These are phyloP conservation scores for Nakazawaea wickerhamii DNA, from an alignment of 805 yeast genomes.

Conservation along the genomic window DNA sequence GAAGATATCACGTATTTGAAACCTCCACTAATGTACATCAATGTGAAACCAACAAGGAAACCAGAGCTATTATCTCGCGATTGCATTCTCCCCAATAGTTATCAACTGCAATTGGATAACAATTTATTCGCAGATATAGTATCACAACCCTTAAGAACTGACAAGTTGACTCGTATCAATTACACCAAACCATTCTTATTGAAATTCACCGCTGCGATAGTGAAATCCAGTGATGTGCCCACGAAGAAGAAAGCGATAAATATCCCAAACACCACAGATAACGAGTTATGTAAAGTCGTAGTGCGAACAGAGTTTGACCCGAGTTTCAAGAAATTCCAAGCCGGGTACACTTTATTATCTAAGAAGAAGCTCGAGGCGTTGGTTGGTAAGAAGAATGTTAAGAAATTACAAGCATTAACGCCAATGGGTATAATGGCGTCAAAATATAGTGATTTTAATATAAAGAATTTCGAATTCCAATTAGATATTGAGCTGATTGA, in stretches of 20 bases:
- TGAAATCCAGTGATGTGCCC: background rate
- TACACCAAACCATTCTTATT: background rate
- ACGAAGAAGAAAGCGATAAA: background rate
- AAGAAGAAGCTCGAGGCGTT: background rate
- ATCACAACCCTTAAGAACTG: constrained; percentile 4
- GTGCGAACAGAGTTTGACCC: constrained; percentile 2
- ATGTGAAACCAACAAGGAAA: background rate
- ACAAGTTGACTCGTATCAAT: background rate
- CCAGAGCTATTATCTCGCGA: background rate
- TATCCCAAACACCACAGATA: constrained; percentile 3
- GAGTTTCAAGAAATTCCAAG: constrained; percentile 1
- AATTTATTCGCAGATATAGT: constrained; percentile 8
- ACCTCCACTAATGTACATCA: background rate
- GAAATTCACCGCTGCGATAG: constrained; percentile 3
- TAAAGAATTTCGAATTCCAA: background rate
- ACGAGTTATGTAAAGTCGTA: background rate
- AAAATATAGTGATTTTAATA: background rate
- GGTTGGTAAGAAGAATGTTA: background rate
- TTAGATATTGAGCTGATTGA: background rate
- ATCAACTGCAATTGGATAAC: background rate
- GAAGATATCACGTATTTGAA: constrained; percentile 7
- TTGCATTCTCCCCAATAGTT: background rate
- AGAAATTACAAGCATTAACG: background rate
- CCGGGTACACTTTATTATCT: background rate
- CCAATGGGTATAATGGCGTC: background rate